Evolutionary conservation across 257 asterid species (phyloP).

Genomic region (Petrea volubilis): DNA sequence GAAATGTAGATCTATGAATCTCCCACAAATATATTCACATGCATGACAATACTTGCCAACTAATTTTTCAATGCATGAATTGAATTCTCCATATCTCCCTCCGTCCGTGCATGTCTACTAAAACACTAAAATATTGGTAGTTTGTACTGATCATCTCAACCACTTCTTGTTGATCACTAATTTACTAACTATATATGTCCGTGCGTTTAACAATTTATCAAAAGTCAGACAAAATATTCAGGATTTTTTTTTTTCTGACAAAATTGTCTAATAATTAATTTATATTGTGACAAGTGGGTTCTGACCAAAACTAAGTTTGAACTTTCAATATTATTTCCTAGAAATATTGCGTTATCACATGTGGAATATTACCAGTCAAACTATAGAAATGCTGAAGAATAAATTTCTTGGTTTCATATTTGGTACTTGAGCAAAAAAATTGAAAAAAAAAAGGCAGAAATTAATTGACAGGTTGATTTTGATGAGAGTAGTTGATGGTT

Average conservation of each 20-base stretch:
- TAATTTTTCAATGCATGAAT: neutral
- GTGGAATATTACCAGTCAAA: neutral
- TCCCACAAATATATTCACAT: neutral
- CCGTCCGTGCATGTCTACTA: neutral
- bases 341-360: neutral
- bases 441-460: neutral
- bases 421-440: neutral
- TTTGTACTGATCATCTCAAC: neutral
- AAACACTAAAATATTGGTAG: neutral
- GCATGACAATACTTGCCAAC: neutral
- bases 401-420: too few species aligned
- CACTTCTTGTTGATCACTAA: neutral
- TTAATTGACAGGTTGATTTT: slow-evolving; percentile 11
- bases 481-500: slow-evolving; percentile 44
- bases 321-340: neutral
- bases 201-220: too few species aligned
- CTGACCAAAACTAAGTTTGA: too few species aligned
- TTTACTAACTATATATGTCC: neutral
- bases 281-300: neutral
- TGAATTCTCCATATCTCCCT: neutral
- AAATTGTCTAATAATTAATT: too few species aligned
- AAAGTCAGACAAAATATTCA: too few species aligned
- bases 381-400: too few species aligned
- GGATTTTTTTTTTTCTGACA: too few species aligned
- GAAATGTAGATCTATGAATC: too few species aligned